Evolutionary conservation across 768 basidiomycete species (phyloP), one percentile per base, ranked within the genome.

Genomic region (Suillus cothurnatus): DNA sequence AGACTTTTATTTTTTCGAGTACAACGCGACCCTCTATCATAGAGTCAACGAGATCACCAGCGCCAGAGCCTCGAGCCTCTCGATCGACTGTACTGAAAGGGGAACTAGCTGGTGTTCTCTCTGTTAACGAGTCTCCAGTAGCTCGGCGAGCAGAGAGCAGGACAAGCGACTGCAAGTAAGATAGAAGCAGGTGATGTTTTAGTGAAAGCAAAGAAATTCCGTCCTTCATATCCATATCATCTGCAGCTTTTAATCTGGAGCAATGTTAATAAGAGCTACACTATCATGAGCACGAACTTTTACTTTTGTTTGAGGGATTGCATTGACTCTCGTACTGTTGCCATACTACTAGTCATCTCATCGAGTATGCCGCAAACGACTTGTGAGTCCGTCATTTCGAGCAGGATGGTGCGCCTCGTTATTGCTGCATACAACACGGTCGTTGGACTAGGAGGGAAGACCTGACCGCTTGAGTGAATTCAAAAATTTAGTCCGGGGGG

Each of bases 201-300:
- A 95, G 78, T 14, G 93, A 92, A 28, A 99, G 82, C 6, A 99
- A 82, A 0, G 97, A 98, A 66, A 99, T 94, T 45, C 97, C 97
- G 36, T 93, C 85, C 70, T 82, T 84, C 14, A 83, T 85, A 66
- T 91, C 82, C 38, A 86, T 62, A 36, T 81, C 79, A 32, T 78
- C 68, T 3, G 78, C 67, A 28, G 64, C 68, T 45, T 73, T 64
- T 36, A 73, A 68, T 65, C 78, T 84, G 63, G 23, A 58, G 21
- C 15, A n/a, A 3, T 57, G 71, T 66, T 69, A 79, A 67, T 57
- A 61, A 55, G 50, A 43, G 38, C 58, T 50, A 4, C 56, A 57
- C 36, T 17, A 7, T 38, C n/a, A 15, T 6, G 15, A 34, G 60
- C 50, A 50, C 47, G 64, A 55, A 56, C 41, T 70, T 83, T 67